Conservation (phyloP, 441 rosid genomes). For the Flueggea neowawraea region DNA sequence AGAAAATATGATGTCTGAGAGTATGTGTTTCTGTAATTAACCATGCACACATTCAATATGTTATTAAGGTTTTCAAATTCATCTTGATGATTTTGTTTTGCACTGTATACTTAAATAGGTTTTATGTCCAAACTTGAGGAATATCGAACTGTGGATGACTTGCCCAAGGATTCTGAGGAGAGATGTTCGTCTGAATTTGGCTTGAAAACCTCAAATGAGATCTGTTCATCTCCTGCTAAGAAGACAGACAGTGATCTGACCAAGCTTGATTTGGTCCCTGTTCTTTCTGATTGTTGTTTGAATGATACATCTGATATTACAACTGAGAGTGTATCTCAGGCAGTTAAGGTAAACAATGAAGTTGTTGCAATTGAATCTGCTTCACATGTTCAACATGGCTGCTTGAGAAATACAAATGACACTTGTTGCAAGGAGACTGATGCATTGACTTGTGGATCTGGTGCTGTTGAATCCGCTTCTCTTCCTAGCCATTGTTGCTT, state of each 20-base stretch:
- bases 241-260: slow-evolving; percentile 20
- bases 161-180: slow-evolving; percentile 22
- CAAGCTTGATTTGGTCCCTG: slow-evolving; percentile 23
- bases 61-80: not conserved
- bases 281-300: slow-evolving; percentile 27
- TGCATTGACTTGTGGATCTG: slow-evolving; percentile 11
- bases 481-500: slow-evolving; percentile 25
- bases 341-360: slow-evolving; percentile 18
- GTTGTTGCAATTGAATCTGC: slow-evolving; percentile 25
- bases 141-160: slow-evolving; percentile 18
- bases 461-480: slow-evolving; percentile 24
- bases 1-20: slow-evolving; percentile 25
- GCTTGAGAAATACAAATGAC: slow-evolving; percentile 2
- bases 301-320: slow-evolving; percentile 26
- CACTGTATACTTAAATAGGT: slow-evolving; percentile 26
- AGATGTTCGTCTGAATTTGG: slow-evolving; percentile 22
- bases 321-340: slow-evolving; percentile 11
- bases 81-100: slow-evolving; percentile 1
- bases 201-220: slow-evolving; percentile 26
- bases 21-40: slow-evolving; percentile 25
- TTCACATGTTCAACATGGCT: slow-evolving; percentile 24
- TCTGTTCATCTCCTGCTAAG: slow-evolving; percentile 12
- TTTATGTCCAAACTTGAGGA: slow-evolving; percentile 20
- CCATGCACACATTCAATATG: not conserved
- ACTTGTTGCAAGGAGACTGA: too few relatives aligned